These are phyloP conservation scores for Eucalyptus paniculata DNA, from an alignment of 345 rosid species.

Conservation along the genomic window DNA sequence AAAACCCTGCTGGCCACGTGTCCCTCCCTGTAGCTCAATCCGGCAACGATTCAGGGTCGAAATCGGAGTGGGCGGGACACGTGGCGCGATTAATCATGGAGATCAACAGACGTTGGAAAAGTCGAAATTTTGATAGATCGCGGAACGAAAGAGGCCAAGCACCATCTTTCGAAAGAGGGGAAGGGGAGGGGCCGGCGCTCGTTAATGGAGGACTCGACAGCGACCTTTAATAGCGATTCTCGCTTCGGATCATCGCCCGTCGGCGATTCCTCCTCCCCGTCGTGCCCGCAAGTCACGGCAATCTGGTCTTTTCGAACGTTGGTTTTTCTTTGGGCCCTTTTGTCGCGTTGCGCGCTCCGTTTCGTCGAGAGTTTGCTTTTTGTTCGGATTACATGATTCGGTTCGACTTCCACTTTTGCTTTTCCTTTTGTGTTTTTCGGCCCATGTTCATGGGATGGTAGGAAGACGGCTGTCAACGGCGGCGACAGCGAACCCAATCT, in stretches of 20 bases:
- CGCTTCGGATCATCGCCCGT: background rate
- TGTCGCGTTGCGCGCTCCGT: background rate
- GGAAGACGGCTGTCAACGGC: background rate
- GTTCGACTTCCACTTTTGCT: background rate
- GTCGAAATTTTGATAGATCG: background rate
- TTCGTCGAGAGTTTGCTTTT: background rate
- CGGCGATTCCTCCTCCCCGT: background rate
- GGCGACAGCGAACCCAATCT: background rate
- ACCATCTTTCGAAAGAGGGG: background rate
- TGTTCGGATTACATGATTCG: background rate
- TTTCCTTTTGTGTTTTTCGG: background rate
- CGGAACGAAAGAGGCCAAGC: background rate
- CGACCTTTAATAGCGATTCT: background rate
- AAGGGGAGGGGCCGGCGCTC: background rate
- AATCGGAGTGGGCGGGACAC: background rate
- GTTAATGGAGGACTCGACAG: background rate
- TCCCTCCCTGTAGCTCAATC: background rate
- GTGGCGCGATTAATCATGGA: background rate
- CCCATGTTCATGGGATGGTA: background rate
- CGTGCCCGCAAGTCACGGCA: background rate
- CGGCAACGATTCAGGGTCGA: background rate
- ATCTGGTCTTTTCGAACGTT: background rate
- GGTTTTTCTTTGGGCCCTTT: background rate
- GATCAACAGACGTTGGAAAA: background rate
- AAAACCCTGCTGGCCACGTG: background rate